Conservation (phyloP, 2,329 filamentous ascomycete genomes). For the Beauveria sp. region DNA sequence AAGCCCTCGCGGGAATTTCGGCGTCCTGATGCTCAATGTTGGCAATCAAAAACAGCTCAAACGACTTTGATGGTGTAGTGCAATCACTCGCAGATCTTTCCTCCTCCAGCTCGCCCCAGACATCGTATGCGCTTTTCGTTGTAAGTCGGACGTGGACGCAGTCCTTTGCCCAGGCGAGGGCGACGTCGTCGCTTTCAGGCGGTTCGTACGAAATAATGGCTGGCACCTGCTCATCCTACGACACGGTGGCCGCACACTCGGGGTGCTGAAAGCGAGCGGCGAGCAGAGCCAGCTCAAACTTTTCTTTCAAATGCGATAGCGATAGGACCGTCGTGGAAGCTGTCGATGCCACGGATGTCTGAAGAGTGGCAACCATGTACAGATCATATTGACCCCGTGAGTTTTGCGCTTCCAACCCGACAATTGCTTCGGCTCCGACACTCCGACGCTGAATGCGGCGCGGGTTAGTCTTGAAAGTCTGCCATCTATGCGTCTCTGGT, state of each 20-base stretch:
- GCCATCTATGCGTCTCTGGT: background rate
- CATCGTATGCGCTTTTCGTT: background rate
- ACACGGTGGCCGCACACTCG: background rate
- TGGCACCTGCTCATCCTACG: slow-evolving; percentile 4
- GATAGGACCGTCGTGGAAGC: background rate
- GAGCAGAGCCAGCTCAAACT: slow-evolving; percentile 6
- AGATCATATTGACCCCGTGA: background rate
- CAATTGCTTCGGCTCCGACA: background rate
- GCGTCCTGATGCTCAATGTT: background rate
- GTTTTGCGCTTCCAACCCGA: background rate
- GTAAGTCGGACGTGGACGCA: background rate
- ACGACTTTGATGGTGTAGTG: background rate
- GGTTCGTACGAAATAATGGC: background rate
- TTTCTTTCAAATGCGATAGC: background rate
- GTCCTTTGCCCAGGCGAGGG: background rate
- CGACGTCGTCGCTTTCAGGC: background rate
- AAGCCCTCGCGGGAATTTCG: background rate
- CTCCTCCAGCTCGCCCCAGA: background rate
- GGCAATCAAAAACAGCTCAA: background rate
- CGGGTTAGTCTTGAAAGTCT: background rate
- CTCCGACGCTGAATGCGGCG: background rate
- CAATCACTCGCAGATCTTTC: background rate
- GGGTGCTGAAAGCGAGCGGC: slow-evolving; percentile 4
- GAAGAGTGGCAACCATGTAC: background rate
- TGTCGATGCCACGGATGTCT: background rate